Percentiles rank a stretch among this genome's conserved stretches.
These are phyloP conservation scores for Chytriomyces hyalinus DNA, from an alignment of 192 early-diverging fungal species.

Conservation along the genomic window DNA sequence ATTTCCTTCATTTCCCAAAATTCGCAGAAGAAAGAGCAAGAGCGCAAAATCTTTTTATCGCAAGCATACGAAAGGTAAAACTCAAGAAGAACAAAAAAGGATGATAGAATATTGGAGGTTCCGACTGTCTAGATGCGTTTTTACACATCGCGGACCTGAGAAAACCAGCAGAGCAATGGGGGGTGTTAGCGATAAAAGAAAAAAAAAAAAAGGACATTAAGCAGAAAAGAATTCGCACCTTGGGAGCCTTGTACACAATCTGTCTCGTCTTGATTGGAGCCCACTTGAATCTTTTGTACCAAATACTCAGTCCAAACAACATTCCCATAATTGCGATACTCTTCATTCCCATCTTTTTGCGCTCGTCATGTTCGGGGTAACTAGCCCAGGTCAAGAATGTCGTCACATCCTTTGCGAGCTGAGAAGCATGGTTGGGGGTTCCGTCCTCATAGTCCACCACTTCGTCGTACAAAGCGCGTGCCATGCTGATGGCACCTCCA, in stretches of 20 bases:
- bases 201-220: too few relatives aligned
- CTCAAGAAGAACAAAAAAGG: too few relatives aligned
- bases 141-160: too few relatives aligned
- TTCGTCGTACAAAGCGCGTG: conserved; percentile 90
- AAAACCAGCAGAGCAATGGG: too few relatives aligned
- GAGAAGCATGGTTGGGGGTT: conserved; percentile 91
- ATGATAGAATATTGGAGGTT: too few relatives aligned
- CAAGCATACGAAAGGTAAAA: too few relatives aligned
- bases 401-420: conserved; percentile 97
- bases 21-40: too few relatives aligned
- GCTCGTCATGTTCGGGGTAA: conserved; percentile 95
- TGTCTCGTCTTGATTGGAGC: conserved; percentile 89
- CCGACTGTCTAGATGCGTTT: too few relatives aligned
- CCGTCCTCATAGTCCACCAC: conserved; percentile 96
- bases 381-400: conserved; percentile 93
- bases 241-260: conserved; percentile 72
- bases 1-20: too few relatives aligned
- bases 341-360: conserved; percentile 96
- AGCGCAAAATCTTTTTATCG: too few relatives aligned
- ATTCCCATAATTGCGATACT: conserved; percentile 72
- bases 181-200: too few relatives aligned
- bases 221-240: conserved; percentile 6
- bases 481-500: conserved; percentile 97
- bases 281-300: conserved; percentile 94
- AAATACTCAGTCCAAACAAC: conserved; percentile 79